A percentile compares a stretch with the other conserved stretches of the same genome.
Evolutionary conservation across 306 rosid species (phyloP).

Genomic region (Psophocarpus tetragonolobus): DNA sequence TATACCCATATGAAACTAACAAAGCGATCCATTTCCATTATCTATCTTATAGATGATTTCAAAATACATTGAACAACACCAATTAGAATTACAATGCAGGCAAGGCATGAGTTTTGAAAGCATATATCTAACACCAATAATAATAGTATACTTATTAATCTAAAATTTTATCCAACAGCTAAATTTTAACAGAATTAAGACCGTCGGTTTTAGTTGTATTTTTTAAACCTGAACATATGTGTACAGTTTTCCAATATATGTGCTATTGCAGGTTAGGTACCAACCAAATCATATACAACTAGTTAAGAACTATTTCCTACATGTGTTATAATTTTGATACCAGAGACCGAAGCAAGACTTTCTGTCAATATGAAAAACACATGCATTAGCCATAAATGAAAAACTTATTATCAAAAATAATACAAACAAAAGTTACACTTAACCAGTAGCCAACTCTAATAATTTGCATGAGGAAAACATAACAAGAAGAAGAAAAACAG

Average conservation of each 20-base stretch:
- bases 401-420: neutral
- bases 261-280: neutral
- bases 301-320: neutral
- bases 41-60: neutral
- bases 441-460: conserved; percentile 7
- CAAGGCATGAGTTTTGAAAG: neutral
- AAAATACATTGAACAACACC: neutral
- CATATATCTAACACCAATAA: neutral
- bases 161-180: neutral
- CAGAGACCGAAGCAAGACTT: neutral
- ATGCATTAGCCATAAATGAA: conserved; percentile 1
- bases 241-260: neutral
- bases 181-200: neutral
- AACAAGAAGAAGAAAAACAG: neutral
- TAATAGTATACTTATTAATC: neutral
- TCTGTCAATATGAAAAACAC: neutral
- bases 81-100: neutral
- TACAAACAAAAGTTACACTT: neutral
- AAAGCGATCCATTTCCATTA: neutral
- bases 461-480: neutral
- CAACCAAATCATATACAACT: neutral
- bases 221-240: neutral
- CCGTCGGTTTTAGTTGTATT: neutral
- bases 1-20: neutral
- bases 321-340: neutral